Conservation (phyloP, 2,329 filamentous ascomycete genomes). For the Trichoderma brevicompactum region DNA sequence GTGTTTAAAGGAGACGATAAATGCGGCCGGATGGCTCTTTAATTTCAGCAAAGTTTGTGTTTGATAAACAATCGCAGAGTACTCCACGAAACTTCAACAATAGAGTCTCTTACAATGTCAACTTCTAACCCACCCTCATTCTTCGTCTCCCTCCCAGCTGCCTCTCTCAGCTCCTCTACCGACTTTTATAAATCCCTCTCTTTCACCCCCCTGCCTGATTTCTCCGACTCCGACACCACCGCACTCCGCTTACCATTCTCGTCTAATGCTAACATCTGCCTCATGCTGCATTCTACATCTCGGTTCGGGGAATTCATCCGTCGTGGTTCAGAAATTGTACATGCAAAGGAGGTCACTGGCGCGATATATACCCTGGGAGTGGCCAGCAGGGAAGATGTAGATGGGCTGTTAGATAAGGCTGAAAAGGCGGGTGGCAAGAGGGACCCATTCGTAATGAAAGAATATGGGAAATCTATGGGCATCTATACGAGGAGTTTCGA, state of each 20-base stretch:
- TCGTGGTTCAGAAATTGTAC: conserved; percentile 29
- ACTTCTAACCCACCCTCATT: conserved; percentile 20
- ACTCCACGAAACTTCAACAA: background rate
- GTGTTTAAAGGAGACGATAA: background rate
- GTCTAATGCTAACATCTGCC: conserved; percentile 33
- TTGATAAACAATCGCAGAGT: background rate
- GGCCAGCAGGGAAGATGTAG: conserved; percentile 32
- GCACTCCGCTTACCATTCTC: conserved; percentile 31
- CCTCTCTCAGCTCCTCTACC: background rate
- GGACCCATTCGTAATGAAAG: conserved; percentile 32
- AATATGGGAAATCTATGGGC: conserved; percentile 30
- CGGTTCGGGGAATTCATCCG: conserved; percentile 35
- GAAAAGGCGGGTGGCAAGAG: conserved; percentile 31
- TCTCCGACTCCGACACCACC: conserved; percentile 29
- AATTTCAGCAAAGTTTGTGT: background rate
- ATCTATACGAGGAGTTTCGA: conserved; percentile 35
- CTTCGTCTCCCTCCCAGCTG: conserved; percentile 23
- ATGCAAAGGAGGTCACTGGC: conserved; percentile 32
- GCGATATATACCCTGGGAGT: conserved; percentile 31
- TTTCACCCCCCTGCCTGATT: conserved; percentile 29
- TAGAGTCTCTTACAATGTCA: conserved; percentile 4
- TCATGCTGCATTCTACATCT: conserved; percentile 33
- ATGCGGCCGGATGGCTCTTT: background rate
- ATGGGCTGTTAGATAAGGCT: conserved; percentile 31
- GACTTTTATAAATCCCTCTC: conserved; percentile 31